Base-by-base conservation (phyloP, 257 asterid genomes). In the Handroanthus guayacan region DNA sequence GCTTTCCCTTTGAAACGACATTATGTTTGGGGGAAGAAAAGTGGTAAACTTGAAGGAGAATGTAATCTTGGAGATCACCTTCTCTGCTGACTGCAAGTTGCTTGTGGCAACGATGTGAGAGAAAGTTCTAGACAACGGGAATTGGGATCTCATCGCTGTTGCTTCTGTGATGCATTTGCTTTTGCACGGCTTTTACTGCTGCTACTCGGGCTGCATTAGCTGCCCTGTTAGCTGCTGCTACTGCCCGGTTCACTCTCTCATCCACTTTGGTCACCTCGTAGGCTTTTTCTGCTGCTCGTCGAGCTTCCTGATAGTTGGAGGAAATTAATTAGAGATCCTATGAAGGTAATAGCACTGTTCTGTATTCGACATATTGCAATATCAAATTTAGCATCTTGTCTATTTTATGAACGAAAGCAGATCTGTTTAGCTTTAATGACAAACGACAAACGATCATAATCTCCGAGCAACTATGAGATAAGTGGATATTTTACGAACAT, bases 161-260 rank as follows among this genome's bases (percentile, higher is more conserved):
- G 82, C 82, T 87, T 63, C 90, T 76, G 75, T 67, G 88, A 81
- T 86, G 95, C 95, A 93, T 91, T 88, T 88, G 95, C 85, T 84
- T 93, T 64, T 93, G 98, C 63, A 88, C 92, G 6, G 97, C 94
- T 75, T 89, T 91, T 2, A 91, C 95, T 6, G 98, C 97, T 9
- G 95, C 95, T 17, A 91, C 97, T 86, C 97, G 83, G 55, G 97
- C 97, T 37, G 97, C 93, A 82, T 88, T 91, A 18, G 96, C 98
- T 16, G 98, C 93, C 74, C 74, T 83, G 78, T 91, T 91, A 52
- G 97, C 96, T 13, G 94, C 83, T 54, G 90, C 84, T 5, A 93
- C 90, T 45, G 96, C 97, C 62, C 91, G 60, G 82, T 88, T 93
- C 65, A 93, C 96, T 83, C 97, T 86, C 86, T 89, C 98, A 51